Conservation (phyloP, 352 stramenopile species). For the Salisapilia sapeloensis region DNA sequence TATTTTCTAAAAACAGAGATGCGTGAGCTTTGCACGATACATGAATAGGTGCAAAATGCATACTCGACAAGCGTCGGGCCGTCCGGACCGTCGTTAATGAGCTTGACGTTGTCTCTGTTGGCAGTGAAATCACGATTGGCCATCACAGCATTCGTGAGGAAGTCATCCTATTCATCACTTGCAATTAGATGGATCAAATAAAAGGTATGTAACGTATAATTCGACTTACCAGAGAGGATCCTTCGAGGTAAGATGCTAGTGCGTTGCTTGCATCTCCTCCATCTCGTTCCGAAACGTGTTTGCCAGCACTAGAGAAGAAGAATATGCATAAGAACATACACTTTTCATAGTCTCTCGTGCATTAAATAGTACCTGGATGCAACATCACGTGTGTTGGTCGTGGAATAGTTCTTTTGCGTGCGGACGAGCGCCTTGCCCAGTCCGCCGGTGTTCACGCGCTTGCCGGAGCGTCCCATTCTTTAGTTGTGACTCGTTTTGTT, state of each 20-base stretch:
- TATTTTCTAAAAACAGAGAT: constrained; percentile 17
- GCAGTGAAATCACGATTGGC: constrained; percentile 86
- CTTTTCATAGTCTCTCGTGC: neutral
- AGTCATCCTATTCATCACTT: constrained; percentile 62
- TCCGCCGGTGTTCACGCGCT: constrained; percentile 52
- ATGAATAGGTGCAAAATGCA: constrained; percentile 4
- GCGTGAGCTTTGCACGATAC: too few species aligned
- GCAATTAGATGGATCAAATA: neutral
- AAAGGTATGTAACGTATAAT: constrained; percentile 1
- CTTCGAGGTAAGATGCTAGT: constrained; percentile 73
- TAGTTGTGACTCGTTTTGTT: too few species aligned
- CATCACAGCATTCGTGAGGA: constrained; percentile 83
- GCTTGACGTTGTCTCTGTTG: constrained; percentile 76
- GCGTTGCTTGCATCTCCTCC: constrained; percentile 66
- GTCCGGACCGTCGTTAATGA: constrained; percentile 41
- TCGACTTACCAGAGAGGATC: constrained; percentile 43
- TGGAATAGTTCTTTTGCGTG: constrained; percentile 60
- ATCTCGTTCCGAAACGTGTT: constrained; percentile 67
- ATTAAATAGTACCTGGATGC: constrained; percentile 29
- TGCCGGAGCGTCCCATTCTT: constrained; percentile 56
- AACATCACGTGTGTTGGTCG: constrained; percentile 48
- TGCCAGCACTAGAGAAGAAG: constrained; percentile 28
- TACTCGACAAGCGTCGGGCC: constrained; percentile 50
- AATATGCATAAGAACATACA: neutral
- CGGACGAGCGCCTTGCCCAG: constrained; percentile 60